Evolutionary conservation across 768 basidiomycete genomes (phyloP).

Genomic region (Russula sp.): DNA sequence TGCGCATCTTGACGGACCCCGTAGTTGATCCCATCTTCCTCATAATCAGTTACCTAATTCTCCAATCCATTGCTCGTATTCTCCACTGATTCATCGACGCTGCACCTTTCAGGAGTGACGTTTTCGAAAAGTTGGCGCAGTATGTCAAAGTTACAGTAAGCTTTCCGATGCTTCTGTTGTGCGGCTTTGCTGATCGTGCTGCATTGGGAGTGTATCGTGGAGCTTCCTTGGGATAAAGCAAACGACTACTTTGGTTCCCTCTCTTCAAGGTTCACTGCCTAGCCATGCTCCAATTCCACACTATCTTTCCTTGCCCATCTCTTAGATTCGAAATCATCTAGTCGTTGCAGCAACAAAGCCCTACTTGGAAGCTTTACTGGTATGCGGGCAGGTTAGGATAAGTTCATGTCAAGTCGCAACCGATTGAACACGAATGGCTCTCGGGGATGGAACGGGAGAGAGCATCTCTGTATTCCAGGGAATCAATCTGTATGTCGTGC

Average conservation of each 20-base stretch:
- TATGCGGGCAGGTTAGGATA: conserved; percentile 53
- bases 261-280: not conserved
- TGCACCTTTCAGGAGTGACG: not conserved
- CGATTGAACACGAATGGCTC: conserved; percentile 55
- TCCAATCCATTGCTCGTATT: conserved; percentile 32
- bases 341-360: conserved; percentile 45
- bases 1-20: conserved; percentile 79
- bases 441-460: conserved; percentile 58
- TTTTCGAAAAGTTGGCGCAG: conserved; percentile 9
- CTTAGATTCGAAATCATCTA: conserved; percentile 33
- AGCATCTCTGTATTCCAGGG: too few relatives aligned
- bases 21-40: conserved; percentile 62
- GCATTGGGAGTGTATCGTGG: conserved; percentile 1
- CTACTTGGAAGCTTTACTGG: conserved; percentile 43
- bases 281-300: conserved; percentile 6
- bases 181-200: not conserved
- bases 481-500: too few relatives aligned
- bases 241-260: conserved; percentile 7
- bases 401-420: conserved; percentile 34
- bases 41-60: conserved; percentile 44
- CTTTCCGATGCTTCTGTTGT: not conserved
- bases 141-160: conserved; percentile 14
- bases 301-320: conserved; percentile 31
- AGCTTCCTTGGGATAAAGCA: conserved; percentile 15
- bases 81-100: not conserved